A percentile compares a stretch with the other conserved stretches of the same genome.
phyloP scores from a whole-genome alignment of 176 grass and related monocot species.

The Ampelocalamus luodianensis region DNA sequence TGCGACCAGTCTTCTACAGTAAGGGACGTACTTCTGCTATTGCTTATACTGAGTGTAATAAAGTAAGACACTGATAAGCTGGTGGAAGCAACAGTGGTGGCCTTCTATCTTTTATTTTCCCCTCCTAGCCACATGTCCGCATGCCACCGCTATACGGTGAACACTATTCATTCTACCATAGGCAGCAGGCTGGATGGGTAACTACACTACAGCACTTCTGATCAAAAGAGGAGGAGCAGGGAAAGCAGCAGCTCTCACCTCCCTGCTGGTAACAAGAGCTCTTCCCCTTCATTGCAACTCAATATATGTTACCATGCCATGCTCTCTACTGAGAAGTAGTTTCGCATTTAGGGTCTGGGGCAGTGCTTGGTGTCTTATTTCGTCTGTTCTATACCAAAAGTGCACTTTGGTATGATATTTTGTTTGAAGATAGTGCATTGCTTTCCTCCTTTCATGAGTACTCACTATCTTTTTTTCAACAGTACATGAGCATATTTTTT shows the following conservation, averaged over 20 bases:
- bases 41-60: slow-evolving; percentile 25
- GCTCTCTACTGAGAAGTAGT: slow-evolving; percentile 9
- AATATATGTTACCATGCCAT: not conserved
- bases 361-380: too few species aligned
- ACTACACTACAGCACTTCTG: slow-evolving; percentile 6
- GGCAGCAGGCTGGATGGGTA: slow-evolving; percentile 9
- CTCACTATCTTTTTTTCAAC: not conserved
- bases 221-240: slow-evolving; percentile 17
- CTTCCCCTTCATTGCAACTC: slow-evolving; percentile 11
- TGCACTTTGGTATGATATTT: slow-evolving; percentile 20
- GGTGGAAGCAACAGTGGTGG: slow-evolving; percentile 35
- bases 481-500: slow-evolving; percentile 3
- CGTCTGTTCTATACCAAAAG: slow-evolving; percentile 3
- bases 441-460: slow-evolving; percentile 19
- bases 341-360: slow-evolving; percentile 1
- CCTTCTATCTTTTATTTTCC: slow-evolving; percentile 37
- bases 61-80: slow-evolving; percentile 12
- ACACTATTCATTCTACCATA: slow-evolving; percentile 45
- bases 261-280: slow-evolving; percentile 45
- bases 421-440: slow-evolving; percentile 13
- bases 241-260: slow-evolving; percentile 4
- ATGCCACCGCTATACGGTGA: slow-evolving; percentile 36
- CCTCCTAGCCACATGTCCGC: slow-evolving; percentile 43
- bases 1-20: not conserved
- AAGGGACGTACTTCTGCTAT: slow-evolving; percentile 10